Evolutionary conservation across 495 filamentous ascomycete genomes (phyloP), one percentile per base, ranked within the genome.

Genomic region (Penicillium waksmanii): DNA sequence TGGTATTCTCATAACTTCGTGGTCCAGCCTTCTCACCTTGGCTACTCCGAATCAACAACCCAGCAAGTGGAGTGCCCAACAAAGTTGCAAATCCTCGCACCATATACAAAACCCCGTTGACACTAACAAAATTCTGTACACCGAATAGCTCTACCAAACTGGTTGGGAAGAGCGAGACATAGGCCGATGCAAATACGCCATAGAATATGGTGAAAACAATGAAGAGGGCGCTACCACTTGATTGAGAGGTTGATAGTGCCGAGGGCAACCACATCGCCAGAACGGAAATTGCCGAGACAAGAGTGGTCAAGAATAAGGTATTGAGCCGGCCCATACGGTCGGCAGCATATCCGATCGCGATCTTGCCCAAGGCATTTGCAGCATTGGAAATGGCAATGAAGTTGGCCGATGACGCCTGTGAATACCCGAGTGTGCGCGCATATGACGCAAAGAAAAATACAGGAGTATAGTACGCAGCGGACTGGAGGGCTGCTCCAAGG

Each of bases 251-350:
- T 13, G 59, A 42, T 5, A 77, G 13, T 11, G 72, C 68, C 0
- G 74, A 70, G 3, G 78, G 74, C 12, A 80, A 55, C 78, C 77
- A 80, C 31, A 81, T 56, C 11, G 62, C 71, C 3, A 76, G 53
- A 0, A 73, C 68, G 0, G 70, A 57, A 12, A 76, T 53, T 1
- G 76, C 72, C 15, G 72, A 73, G 5, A 80, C 42, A 5, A 80
- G 27, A 0, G 78, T 80, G 3, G 71, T 66, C 4, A 75, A 13
- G 8, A 80, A 59, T 3, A 81, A 49, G 6, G 68, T 63, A 44
- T 81, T 78, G 1, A 80, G 53, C 17, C 78, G 53, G 9, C 78
- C 78, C 40, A 76, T 64, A 48, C 80, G 82, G 67, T 93, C 90
- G 7, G 70, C 67, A 11, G 53, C 51, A 34, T 66, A 53, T 1